Base-by-base conservation (phyloP, 495 filamentous ascomycete genomes). In the Copromyces sp. region DNA sequence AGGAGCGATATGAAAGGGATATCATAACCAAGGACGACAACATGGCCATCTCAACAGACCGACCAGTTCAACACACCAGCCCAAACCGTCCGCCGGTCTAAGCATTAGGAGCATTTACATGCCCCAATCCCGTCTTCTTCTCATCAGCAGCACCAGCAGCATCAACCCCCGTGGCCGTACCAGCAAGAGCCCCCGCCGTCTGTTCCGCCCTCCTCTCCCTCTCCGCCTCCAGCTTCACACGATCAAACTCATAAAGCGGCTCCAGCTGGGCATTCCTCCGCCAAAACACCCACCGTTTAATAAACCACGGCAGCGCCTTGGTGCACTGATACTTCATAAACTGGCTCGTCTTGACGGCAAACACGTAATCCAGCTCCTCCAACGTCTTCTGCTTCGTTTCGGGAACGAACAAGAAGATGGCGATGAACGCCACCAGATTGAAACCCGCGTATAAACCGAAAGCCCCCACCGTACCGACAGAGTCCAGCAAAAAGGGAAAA, bases 331-430 rank as follows among this genome's bases (percentile, higher is more conserved):
- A 92, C 40, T 73, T 73, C 77, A 86, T 87, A 77, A 93, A 91
- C 42, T 84, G 84, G 59, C 85, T 76, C 35, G 87, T 90, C 0
- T 90, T 90, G 14, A 93, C 90, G 9, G 88, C 91, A 74, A 93
- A 96, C 71, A 96, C 88, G 77, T 94, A 93, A 81, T 96, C 92
- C 44, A 96, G 84, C 78, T 96, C 93, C 80, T 96, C 92, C 12
- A 91, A 83, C 4, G 88, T 89, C 17, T 86, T 85, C 82, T 90
- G 86, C 83, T 91, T 91, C 9, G 90, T 91, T 82, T 91, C 90
- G 9, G 87, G 88, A 38, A 93, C 81, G 73, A 85, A 87, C 16
- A 92, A 83, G 80, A 92, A 92, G 76, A 93, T 91, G 83, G 93
- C 81, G 65, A 88, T 65, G 40, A 91, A 80, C 2, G 89, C 90